These are phyloP conservation scores for Aureobasidium sp. DNA, from an alignment of 2,329 filamentous ascomycete species.

Conservation along the genomic window DNA sequence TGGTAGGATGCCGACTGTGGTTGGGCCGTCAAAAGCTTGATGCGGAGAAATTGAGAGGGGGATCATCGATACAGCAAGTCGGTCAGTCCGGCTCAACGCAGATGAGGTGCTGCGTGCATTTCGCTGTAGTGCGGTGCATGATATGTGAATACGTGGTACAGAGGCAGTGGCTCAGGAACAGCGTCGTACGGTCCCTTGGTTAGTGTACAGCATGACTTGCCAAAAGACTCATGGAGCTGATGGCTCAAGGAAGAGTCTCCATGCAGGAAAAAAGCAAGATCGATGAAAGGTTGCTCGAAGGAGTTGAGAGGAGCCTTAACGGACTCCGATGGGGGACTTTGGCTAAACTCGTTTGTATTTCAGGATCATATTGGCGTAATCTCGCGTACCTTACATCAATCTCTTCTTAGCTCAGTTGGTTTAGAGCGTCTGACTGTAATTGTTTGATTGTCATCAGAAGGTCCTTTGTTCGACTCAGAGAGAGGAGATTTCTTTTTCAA, in stretches of 20 bases:
- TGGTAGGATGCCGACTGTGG: background rate
- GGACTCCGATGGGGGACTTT: background rate
- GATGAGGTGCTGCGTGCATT: conserved; percentile 1
- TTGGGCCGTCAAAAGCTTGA: background rate
- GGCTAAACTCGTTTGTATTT: background rate
- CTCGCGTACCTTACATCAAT: background rate
- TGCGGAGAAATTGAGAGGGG: background rate
- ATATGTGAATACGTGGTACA: background rate
- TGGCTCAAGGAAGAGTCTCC: background rate
- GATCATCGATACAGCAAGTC: background rate
- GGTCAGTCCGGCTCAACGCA: background rate
- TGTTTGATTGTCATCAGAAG: conserved; percentile 9
- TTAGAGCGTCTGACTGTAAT: conserved; percentile 15
- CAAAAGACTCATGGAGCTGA: background rate
- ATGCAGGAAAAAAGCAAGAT: background rate
- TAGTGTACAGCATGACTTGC: background rate
- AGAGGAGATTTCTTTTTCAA: conserved; percentile 10
- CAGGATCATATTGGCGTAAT: background rate
- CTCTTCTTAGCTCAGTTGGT: conserved; percentile 15
- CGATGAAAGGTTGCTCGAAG: background rate
- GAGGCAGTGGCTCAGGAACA: background rate
- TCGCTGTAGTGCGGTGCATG: background rate
- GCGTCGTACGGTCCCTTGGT: background rate
- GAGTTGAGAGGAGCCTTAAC: background rate
- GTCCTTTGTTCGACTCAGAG: conserved; percentile 15